These are phyloP conservation scores for Kazachstania africana DNA, from an alignment of 805 yeast species.

Conservation along the genomic window DNA sequence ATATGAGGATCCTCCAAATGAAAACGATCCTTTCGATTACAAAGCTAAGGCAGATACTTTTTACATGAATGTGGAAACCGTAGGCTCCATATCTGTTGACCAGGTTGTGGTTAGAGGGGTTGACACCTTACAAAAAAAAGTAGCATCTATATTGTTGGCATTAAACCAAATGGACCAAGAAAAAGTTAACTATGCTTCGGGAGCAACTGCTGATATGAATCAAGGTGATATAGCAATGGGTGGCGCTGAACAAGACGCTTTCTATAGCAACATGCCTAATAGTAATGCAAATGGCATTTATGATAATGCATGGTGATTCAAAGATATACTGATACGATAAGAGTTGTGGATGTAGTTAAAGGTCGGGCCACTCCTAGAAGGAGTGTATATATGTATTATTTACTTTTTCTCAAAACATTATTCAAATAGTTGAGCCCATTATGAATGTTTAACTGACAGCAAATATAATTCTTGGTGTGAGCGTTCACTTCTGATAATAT, in stretches of 20 bases:
- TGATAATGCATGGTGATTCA: slow-evolving; percentile 24
- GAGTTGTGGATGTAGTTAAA: too few species aligned
- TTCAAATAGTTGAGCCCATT: too few species aligned
- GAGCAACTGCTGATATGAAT: slow-evolving; percentile 23
- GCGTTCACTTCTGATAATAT: too few species aligned
- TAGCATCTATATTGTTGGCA: slow-evolving; percentile 78
- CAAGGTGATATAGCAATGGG: slow-evolving; percentile 28
- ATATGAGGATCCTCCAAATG: slow-evolving; percentile 91
- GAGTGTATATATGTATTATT: too few species aligned
- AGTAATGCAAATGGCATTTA: slow-evolving; percentile 23
- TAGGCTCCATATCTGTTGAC: slow-evolving; percentile 79
- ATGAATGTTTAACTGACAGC: too few species aligned
- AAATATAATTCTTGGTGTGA: too few species aligned
- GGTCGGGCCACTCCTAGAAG: too few species aligned
- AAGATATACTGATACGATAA: neutral
- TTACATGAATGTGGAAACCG: slow-evolving; percentile 85
- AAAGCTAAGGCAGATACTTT: slow-evolving; percentile 70
- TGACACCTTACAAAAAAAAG: slow-evolving; percentile 74
- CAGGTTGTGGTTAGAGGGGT: slow-evolving; percentile 82
- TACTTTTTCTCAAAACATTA: too few species aligned
- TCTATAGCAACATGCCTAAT: slow-evolving; percentile 9
- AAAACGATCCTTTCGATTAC: slow-evolving; percentile 78
- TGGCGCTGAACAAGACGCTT: slow-evolving; percentile 22
- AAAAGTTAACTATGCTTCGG: slow-evolving; percentile 30
- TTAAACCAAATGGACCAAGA: slow-evolving; percentile 37